A percentile compares a stretch with the other conserved stretches of the same genome.
Conservation (phyloP, 352 stramenopile species). For the Pythium sp. region DNA sequence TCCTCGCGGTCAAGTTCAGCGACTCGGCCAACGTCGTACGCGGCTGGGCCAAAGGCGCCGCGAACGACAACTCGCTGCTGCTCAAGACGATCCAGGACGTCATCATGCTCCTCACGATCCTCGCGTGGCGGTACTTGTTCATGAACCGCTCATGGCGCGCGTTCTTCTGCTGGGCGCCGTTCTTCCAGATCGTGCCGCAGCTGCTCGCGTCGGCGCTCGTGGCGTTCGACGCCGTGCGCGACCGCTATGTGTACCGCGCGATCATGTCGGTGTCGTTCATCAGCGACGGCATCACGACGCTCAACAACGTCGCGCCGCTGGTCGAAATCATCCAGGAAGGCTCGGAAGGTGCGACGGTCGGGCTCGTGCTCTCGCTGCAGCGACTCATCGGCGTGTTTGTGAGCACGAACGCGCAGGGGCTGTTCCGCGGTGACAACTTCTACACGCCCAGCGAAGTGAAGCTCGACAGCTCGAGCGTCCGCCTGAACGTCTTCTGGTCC, state of each 20-base stretch:
- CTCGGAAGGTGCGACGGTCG: slow-evolving; percentile 24
- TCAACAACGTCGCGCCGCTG: slow-evolving; percentile 14
- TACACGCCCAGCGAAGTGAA: slow-evolving; percentile 11
- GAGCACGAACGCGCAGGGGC: slow-evolving; percentile 14
- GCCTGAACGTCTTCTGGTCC: slow-evolving; percentile 14
- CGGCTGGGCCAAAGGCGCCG: slow-evolving; percentile 23
- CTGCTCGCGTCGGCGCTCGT: slow-evolving; percentile 9
- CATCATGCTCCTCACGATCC: slow-evolving; percentile 12
- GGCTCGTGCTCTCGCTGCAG: slow-evolving; percentile 23
- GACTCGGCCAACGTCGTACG: slow-evolving; percentile 23
- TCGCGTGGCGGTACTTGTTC: slow-evolving; percentile 11
- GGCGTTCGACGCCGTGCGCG: slow-evolving; percentile 10
- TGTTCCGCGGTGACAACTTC: slow-evolving; percentile 14
- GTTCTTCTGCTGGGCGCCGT: slow-evolving; percentile 14
- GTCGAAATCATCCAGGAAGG: slow-evolving; percentile 26
- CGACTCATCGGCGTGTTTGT: slow-evolving; percentile 17
- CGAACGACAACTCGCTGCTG: slow-evolving; percentile 16
- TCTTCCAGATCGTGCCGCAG: slow-evolving; percentile 14
- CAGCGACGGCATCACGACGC: slow-evolving; percentile 15
- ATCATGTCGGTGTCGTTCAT: slow-evolving; percentile 15
- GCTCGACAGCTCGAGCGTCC: slow-evolving; percentile 10
- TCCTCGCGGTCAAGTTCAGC: slow-evolving; percentile 34
- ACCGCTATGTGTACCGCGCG: slow-evolving; percentile 14
- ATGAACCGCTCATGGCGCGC: slow-evolving; percentile 14
- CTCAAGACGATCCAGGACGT: slow-evolving; percentile 15